Base-by-base conservation (phyloP, 2,329 filamentous ascomycete species). In the Xylaria sp. region DNA sequence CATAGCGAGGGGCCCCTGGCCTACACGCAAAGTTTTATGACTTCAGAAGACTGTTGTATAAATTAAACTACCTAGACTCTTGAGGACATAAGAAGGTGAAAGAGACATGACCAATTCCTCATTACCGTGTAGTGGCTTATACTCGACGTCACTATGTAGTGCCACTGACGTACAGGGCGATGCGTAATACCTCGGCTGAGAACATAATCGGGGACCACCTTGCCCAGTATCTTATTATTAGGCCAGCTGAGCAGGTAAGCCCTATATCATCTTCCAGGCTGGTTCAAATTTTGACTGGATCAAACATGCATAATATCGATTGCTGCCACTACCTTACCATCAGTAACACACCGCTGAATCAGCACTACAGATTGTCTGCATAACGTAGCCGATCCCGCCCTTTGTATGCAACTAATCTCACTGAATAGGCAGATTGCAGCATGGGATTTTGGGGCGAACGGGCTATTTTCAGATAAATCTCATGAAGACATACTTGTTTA, bases 341-440 rank as follows among this genome's bases (percentile, higher is more conserved):
- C 33, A 33, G 33, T 40, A 51, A 42, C 48, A 54, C 28, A 44
- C 65, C 38, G 63, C 62, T 66, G 63, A 65, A 54, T 65, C 62
- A 68, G 63, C 66, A 54, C 62, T 65, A 63, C 59, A 15, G 13
- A 48, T 51, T 42, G 54, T 57, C 66, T 57, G 54, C 65, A 67
- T 63, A 33, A 33, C 38, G 54, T 63, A 63, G 20, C 20, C 36
- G n/a, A 28, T 54, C 17, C 63, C 49, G 63, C 64, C 57, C 38
- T 58, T 62, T 57, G 36, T 38, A 59, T 42, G 23, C 31, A 36
- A 46, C 42, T 44, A 36, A 40, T 63, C 61, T 57, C 40, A 63
- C 51, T 28, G n/a, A 17, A 40, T 33, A 58, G 44, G 46, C 46
- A 49, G 15, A 54, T 53, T 51, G n/a, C 17, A 36, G 31, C 44